phyloP scores from a whole-genome alignment of 2,329 filamentous ascomycete genomes.

The Neonectria ditissima region DNA sequence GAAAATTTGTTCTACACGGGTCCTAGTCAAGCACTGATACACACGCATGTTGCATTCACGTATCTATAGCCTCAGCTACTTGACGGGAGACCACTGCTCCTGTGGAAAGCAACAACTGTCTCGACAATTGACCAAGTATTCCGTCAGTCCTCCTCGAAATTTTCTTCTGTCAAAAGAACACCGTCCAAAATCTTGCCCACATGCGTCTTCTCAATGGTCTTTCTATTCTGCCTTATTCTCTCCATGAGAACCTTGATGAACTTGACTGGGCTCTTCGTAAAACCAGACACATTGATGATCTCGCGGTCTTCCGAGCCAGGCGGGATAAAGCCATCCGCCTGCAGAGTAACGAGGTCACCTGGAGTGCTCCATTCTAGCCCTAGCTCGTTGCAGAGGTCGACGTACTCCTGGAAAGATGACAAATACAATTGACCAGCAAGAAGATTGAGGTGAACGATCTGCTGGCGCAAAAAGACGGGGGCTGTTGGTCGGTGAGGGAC shows the following conservation, averaged over 20 bases:
- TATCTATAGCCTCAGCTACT: background rate
- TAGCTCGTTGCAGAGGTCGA: slow-evolving; percentile 61
- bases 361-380: slow-evolving; percentile 55
- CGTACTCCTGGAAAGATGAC: slow-evolving; percentile 65
- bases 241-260: slow-evolving; percentile 54
- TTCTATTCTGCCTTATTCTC: slow-evolving; percentile 52
- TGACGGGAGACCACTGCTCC: background rate
- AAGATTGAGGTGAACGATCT: slow-evolving; percentile 67
- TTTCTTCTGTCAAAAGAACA: slow-evolving; percentile 33
- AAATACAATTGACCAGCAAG: slow-evolving; percentile 78
- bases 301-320: background rate
- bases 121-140: background rate
- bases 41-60: background rate
- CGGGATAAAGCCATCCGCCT: slow-evolving; percentile 51
- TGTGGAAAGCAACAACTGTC: background rate
- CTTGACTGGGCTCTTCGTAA: slow-evolving; percentile 49
- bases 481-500: slow-evolving; percentile 9
- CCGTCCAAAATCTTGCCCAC: slow-evolving; percentile 54
- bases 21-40: background rate
- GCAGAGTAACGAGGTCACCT: slow-evolving; percentile 29
- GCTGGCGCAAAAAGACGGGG: slow-evolving; percentile 16
- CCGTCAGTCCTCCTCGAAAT: slow-evolving; percentile 32
- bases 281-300: slow-evolving; percentile 38
- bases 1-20: too few species aligned
- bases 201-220: slow-evolving; percentile 56